phyloP scores from a whole-genome alignment of 208 protist genomes.

The Wallacemonas sp. region DNA sequence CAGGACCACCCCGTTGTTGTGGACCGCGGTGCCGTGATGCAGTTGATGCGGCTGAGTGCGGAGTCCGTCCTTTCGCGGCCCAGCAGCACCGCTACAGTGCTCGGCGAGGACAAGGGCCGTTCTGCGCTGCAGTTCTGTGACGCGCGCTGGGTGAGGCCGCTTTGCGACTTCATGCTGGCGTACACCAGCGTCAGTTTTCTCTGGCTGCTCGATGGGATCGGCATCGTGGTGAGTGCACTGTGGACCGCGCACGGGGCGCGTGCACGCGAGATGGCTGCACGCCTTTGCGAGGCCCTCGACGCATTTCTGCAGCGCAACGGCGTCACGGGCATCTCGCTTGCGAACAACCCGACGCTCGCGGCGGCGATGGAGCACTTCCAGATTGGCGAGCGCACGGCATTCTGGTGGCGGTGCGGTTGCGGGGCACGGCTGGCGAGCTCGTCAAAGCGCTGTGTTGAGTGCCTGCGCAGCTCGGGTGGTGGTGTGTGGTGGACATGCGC shows the following conservation, averaged over 20 bases:
- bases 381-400: constrained; percentile 33
- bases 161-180: constrained; percentile 46
- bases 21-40: constrained; percentile 55
- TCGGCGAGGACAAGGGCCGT: too few relatives aligned
- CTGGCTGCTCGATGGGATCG: constrained; percentile 65
- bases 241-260: constrained; percentile 40
- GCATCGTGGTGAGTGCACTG: constrained; percentile 42
- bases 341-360: constrained; percentile 50
- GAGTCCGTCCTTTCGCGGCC: constrained; percentile 24
- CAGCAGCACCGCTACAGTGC: too few relatives aligned
- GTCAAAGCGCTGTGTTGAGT: constrained; percentile 64
- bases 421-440: constrained; percentile 49
- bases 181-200: constrained; percentile 59
- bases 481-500: constrained; percentile 58
- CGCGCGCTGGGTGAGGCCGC: constrained; percentile 8
- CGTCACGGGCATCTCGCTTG: constrained; percentile 49
- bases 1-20: constrained; percentile 33
- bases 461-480: constrained; percentile 33
- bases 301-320: constrained; percentile 26
- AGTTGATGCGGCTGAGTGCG: constrained; percentile 56
- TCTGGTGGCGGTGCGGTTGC: constrained; percentile 84
- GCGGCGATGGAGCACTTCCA: constrained; percentile 51
- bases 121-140: constrained; percentile 5
- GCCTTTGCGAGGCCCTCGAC: constrained; percentile 29
- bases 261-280: constrained; percentile 18